phyloP scores from a whole-genome alignment of 148 eudicot genomes.

The Amaranthus hypochondriacus region DNA sequence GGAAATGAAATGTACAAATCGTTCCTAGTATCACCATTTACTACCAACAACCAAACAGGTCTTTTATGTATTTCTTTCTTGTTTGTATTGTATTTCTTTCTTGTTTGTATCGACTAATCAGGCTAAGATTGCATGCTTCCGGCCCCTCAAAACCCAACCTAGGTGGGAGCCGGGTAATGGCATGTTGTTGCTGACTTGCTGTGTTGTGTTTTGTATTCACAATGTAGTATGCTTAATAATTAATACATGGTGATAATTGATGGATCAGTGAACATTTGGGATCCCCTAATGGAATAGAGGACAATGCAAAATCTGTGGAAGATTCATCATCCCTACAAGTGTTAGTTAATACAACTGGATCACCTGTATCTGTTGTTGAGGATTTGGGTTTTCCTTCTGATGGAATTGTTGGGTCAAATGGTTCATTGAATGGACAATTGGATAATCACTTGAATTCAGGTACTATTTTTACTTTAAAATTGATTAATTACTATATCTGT shows the following conservation, averaged over 20 bases:
- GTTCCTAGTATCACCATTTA: too few relatives aligned
- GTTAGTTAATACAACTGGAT: slow-evolving; percentile 1
- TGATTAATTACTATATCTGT: not conserved
- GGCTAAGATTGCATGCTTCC: too few relatives aligned
- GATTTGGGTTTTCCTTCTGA: slow-evolving; percentile 2
- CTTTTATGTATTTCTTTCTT: too few relatives aligned
- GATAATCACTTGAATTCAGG: slow-evolving; percentile 23
- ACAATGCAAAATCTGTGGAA: slow-evolving; percentile 16
- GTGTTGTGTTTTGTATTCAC: too few relatives aligned
- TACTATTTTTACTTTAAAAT: slow-evolving; percentile 1
- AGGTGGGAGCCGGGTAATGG: too few relatives aligned
- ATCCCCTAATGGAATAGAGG: slow-evolving; percentile 20
- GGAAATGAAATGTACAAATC: too few relatives aligned
- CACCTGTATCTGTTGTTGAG: slow-evolving; percentile 3
- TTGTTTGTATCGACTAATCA: too few relatives aligned
- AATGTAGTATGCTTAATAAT: not conserved
- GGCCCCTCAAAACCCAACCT: too few relatives aligned
- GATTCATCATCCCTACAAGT: not conserved
- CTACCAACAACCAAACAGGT: too few relatives aligned
- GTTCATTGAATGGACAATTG: slow-evolving; percentile 15
- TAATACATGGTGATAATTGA: slow-evolving; percentile 3
- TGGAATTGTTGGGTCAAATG: slow-evolving; percentile 5
- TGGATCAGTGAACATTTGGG: slow-evolving; percentile 23
- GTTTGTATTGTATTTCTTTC: too few relatives aligned
- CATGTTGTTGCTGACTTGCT: too few relatives aligned